phyloP scores from a whole-genome alignment of 2,329 filamentous ascomycete species.

The Colletotrichum sp. region DNA sequence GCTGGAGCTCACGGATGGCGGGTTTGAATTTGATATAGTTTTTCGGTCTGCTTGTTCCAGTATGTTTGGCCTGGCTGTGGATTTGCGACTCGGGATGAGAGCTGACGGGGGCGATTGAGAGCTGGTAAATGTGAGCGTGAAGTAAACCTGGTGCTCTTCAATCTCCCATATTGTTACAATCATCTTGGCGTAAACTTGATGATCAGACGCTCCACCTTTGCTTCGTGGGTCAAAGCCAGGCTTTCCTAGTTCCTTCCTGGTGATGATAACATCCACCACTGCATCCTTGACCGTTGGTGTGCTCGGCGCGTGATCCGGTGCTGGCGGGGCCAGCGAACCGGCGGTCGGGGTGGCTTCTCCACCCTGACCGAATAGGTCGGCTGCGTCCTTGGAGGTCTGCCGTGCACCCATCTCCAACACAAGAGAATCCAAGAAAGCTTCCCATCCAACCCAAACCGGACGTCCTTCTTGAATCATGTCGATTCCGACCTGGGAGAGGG shows the following conservation, averaged over 20 bases:
- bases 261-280: conserved; percentile 71
- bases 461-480: conserved; percentile 74
- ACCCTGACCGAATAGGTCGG: conserved; percentile 13
- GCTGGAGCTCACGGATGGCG: conserved; percentile 52
- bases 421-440: conserved; percentile 61
- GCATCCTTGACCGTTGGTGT: conserved; percentile 55
- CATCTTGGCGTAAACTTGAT: conserved; percentile 70
- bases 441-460: conserved; percentile 65
- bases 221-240: conserved; percentile 38
- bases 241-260: conserved; percentile 50
- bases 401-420: conserved; percentile 44
- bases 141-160: conserved; percentile 72
- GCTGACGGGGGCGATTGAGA: conserved; percentile 46
- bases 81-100: conserved; percentile 38
- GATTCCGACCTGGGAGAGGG: conserved; percentile 72
- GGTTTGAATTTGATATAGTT: conserved; percentile 47
- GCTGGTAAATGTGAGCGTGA: conserved; percentile 77
- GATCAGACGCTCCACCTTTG: conserved; percentile 40
- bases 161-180: conserved; percentile 77
- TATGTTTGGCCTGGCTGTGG: conserved; percentile 41
- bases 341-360: conserved; percentile 44
- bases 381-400: conserved; percentile 18
- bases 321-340: conserved; percentile 24
- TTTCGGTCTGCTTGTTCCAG: conserved; percentile 53
- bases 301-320: conserved; percentile 25